These are phyloP conservation scores for Tolypocladium paradoxum DNA, from an alignment of 2,329 filamentous ascomycete species.

Conservation along the genomic window DNA sequence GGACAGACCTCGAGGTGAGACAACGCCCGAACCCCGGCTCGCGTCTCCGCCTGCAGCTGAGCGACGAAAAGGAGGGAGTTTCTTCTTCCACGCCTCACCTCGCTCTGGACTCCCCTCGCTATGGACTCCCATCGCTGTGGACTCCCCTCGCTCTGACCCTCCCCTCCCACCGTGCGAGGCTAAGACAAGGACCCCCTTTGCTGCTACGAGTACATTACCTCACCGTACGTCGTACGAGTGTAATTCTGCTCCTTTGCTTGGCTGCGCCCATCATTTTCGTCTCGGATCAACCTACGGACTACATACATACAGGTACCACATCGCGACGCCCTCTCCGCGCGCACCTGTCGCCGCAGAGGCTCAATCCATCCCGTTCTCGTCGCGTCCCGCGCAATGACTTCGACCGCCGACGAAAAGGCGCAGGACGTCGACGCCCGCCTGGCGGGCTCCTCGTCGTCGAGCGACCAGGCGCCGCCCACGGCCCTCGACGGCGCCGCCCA, in stretches of 20 bases:
- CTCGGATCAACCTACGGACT: no score
- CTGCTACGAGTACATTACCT: no score
- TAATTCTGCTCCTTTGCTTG: background rate
- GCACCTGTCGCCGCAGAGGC: background rate
- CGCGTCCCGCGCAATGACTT: conserved; percentile 11
- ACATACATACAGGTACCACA: no score
- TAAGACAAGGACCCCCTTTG: background rate
- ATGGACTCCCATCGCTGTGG: no score
- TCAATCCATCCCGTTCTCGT: background rate
- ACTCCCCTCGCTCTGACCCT: background rate
- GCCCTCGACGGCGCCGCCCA: background rate
- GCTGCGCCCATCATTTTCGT: background rate
- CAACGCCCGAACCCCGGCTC: background rate
- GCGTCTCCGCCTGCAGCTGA: background rate
- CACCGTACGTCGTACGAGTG: background rate
- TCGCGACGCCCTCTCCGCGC: background rate
- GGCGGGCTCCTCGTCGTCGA: conserved; percentile 11
- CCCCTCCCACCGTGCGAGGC: background rate
- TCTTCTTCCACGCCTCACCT: background rate
- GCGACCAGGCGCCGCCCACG: conserved; percentile 1
- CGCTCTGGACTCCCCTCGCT: no score
- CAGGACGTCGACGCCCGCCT: conserved; percentile 7
- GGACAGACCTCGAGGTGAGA: background rate
- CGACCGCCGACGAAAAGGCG: conserved; percentile 12
- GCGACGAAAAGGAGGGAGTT: background rate